Evolutionary conservation across 108 stramenopile genomes (phyloP), one percentile per base, ranked within the genome.

Genomic region (Mayamaea pseudoterrestris): DNA sequence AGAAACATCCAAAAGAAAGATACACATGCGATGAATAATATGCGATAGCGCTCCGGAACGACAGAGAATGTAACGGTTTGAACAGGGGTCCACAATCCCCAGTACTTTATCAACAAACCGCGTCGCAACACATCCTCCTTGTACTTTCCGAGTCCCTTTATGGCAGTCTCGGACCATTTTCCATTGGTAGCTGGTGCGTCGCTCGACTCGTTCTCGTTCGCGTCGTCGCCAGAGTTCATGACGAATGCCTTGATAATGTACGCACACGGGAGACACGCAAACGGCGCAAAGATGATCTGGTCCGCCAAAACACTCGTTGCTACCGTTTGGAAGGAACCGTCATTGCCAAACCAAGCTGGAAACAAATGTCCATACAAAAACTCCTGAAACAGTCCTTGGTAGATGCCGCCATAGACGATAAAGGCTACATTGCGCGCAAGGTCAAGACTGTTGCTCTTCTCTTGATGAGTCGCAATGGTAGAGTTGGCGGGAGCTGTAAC

Each of bases 1-100:
- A 69, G 47, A 27, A 62, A 59, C 37, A 76, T 21, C 74, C 78
- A 74, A 46, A 79, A 71, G 63, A 79, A 79, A 20, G 69, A 71
- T 5, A 79, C 63, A n/a, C 46, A 35, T 1, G 73, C 73, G 32
- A 65, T 68, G 18, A 65, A 66, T 2, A 57, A 61, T 5, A 79
- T 58, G 23, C 78, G 62, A 14, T 65, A 65, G 29, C 72, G 73
- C 30, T 60, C 57, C 2, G 78, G 78, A 32, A 79, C 42, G 1
- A 79, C 51, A 5, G 59, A 36, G 41, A 79, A 79, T 3, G 65
- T 71, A n/a, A 79, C 13, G 23, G 55, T 63, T 44, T 71, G 57
- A 0, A 71, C 73, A 2, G 78, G 78, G 2, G 29, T 47, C 78
- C 78, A 79, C 13, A 79, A 23, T 2, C 32, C 29, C 35, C 47